These are phyloP conservation scores for Diophrys sp. DNA, from an alignment of 73 alveolate species.

Conservation along the genomic window DNA sequence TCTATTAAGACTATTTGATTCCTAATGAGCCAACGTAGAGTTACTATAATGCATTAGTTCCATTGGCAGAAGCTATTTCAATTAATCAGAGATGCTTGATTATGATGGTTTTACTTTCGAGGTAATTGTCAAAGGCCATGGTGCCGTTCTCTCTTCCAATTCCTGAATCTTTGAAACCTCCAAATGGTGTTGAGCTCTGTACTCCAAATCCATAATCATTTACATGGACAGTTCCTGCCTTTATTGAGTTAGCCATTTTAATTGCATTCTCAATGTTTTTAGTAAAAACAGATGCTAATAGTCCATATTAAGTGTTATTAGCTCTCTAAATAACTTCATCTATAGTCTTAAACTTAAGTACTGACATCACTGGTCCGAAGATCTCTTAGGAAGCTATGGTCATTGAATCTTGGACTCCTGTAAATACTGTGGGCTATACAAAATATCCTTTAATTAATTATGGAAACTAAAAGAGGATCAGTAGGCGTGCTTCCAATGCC, in stretches of 20 bases:
- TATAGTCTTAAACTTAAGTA: too few relatives aligned
- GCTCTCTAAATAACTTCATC: constrained; percentile 88
- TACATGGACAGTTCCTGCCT: constrained; percentile 75
- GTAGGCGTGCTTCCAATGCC: too few relatives aligned
- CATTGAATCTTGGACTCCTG: constrained; percentile 78
- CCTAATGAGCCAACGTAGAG: too few relatives aligned
- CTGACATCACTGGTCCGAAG: too few relatives aligned
- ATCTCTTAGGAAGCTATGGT: constrained; percentile 79
- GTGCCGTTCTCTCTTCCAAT: constrained; percentile 40
- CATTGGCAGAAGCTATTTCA: too few relatives aligned
- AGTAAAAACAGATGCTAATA: constrained; percentile 82
- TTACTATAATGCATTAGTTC: too few relatives aligned
- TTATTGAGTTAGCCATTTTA: constrained; percentile 61
- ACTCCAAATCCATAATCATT: constrained; percentile 36
- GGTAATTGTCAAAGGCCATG: constrained; percentile 6
- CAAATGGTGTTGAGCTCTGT: constrained; percentile 50
- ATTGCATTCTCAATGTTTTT: constrained; percentile 61
- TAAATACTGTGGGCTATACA: constrained; percentile 74
- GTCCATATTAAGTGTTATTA: constrained; percentile 80
- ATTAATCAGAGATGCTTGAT: too few relatives aligned
- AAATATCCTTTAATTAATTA: constrained; percentile 83
- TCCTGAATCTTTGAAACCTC: constrained; percentile 48
- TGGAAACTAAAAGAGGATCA: too few relatives aligned
- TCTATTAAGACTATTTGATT: too few relatives aligned
- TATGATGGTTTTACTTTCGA: constrained; percentile 36